phyloP scores from a whole-genome alignment of 2,329 filamentous ascomycete species.

The Alternaria arborescens region DNA sequence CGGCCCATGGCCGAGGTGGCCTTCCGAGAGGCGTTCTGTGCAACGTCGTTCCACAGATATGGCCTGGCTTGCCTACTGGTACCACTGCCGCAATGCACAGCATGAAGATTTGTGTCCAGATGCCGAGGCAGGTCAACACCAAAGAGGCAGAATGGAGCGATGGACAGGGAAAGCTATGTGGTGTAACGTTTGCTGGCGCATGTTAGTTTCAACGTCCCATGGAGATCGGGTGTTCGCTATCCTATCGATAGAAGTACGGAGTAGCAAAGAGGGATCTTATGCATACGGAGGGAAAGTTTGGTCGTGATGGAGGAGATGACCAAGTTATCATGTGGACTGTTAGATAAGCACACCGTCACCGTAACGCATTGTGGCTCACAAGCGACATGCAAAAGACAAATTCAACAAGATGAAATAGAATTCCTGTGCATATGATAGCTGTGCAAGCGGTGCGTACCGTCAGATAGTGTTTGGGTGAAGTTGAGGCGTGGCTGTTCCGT shows the following conservation, averaged over 20 bases:
- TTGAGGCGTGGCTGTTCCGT: background rate
- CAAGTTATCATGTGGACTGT: background rate
- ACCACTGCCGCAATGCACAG: slow-evolving; percentile 1
- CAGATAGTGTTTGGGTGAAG: background rate
- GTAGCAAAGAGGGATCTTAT: slow-evolving; percentile 26
- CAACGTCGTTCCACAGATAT: slow-evolving; percentile 33
- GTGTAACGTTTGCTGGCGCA: slow-evolving; percentile 16
- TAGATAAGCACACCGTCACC: background rate
- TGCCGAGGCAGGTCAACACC: slow-evolving; percentile 24
- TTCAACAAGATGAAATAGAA: background rate
- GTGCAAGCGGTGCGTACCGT: background rate
- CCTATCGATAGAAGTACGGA: slow-evolving; percentile 22
- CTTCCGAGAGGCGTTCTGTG: slow-evolving; percentile 39
- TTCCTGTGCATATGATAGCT: background rate
- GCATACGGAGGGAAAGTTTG: slow-evolving; percentile 15
- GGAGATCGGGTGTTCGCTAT: slow-evolving; percentile 2
- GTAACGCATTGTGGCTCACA: background rate
- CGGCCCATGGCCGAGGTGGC: background rate
- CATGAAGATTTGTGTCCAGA: background rate
- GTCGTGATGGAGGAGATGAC: slow-evolving; percentile 1
- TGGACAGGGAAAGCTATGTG: slow-evolving; percentile 10
- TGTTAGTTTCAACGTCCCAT: slow-evolving; percentile 33
- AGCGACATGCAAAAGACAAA: background rate
- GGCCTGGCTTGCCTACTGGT: slow-evolving; percentile 19
- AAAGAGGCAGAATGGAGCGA: slow-evolving; percentile 36